Evolutionary conservation across 352 stramenopile genomes (phyloP), one percentile per base, ranked within the genome.

Genomic region (Phytophthora cryptogea): DNA sequence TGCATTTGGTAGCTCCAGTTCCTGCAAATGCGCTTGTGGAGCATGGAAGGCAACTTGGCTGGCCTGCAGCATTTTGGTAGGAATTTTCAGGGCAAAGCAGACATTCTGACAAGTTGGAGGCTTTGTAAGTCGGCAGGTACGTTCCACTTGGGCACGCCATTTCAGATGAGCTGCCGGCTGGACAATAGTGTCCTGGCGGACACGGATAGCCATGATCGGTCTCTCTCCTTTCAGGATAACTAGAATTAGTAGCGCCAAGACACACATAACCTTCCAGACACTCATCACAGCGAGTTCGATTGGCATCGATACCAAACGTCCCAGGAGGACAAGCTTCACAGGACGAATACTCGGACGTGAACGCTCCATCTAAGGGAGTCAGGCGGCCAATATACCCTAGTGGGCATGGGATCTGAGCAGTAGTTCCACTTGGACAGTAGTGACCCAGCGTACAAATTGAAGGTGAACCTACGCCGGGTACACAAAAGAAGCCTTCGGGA

Each of bases 191-290:
- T 0, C 92, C 92, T 40, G 66, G 63, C 0, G 87, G 91, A 56
- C 91, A 98, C 23, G 74, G 66, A 27, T 96, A 97, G 0, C 92
- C 92, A n/a, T 68, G 69, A 37, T 98, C 86, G n/a, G 65, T 31
- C 7, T 76, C 67, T 36, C 68, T 68, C 20, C 75, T 82, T 6
- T 65, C 37, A 0, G 92, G 92, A 5, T 65, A 67, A 6, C 67
- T 84, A 1, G 86, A 84, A 5, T 68, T 83, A 0, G 86, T 94
- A 2, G 56, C 83, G 11, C 80, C 80, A 5, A 96, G 62, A 64
- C 90, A 98, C 6, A 97, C 85, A 59, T 86, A 97, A 2, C 92
- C 91, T 63, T 86, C 73, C 1, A 80, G 51, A 59, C 92, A 96
- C 4, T 61, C 41, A 0, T 78, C 72, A 44, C 92, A 97, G 14